Base-by-base conservation (phyloP, 23 red algal genomes). In the Cyanidiococcus yangmingshanensis region DNA sequence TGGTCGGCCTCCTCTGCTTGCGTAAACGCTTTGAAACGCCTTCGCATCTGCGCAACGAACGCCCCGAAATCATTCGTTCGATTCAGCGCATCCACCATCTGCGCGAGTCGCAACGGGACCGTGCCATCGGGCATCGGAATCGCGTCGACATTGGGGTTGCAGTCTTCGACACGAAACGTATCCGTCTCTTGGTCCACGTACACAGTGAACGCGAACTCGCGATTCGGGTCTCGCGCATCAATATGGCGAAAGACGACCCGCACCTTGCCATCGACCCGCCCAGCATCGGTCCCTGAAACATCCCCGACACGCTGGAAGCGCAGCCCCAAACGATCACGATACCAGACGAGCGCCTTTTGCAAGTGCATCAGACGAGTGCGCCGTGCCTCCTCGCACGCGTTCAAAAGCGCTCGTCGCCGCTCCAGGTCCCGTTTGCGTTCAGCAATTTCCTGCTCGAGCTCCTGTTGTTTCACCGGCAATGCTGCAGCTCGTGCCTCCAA, bases 311-410 rank as follows among this genome's bases (percentile, higher is more conserved):
- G 36, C 39, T 81, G 45, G 25, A 81, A 81, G 2, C 78, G 78
- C 40, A 81, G n/a, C n/a, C 78, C 78, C 32, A 81, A 59, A 2
- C 78, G 37, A 57, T 81, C 68, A 17, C 68, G 58, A 59, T 81
- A 81, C 59, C 58, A 71, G 7, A 40, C 58, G 16, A 81, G 38
- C 59, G 78, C 78, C 37, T 81, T 81, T 21, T 58, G 78, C 0
- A 81, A 3, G n/a, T 81, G 59, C 36, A 38, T 7, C 37, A 40
- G 32, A 71, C 50, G 59, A 15, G 59, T 39, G 24, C 68, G 78
- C 1, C 45, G 59, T 29, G 39, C 50, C 32, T 81, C 40, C 38
- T 81, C 68, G 40, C 45, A 71, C 40, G n/a, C 68, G 25, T 81
- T 81, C 37, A 81, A 29, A 1, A 1, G 21, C 39, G 78, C 40